A percentile compares a stretch with the other conserved stretches of the same genome.
Conservation (phyloP, 2,329 filamentous ascomycete genomes). For the Fusarium temperatum region DNA sequence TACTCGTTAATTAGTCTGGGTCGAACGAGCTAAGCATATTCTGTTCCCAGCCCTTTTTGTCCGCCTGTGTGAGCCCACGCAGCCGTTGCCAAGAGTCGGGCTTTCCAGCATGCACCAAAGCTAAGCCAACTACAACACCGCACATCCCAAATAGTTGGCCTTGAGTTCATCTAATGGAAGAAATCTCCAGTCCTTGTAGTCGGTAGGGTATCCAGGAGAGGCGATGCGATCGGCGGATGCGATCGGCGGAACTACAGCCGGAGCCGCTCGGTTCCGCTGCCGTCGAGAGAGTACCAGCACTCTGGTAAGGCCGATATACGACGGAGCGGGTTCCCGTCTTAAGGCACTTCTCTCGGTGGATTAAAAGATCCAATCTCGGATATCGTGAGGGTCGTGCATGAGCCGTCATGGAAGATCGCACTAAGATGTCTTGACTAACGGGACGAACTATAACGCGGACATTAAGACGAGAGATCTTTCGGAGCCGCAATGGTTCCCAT, state of each 20-base stretch:
- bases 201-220: no score
- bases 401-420: not conserved
- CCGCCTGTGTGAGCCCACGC: not conserved
- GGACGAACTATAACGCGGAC: not conserved
- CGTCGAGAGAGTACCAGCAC: not conserved
- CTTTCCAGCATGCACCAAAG: no score
- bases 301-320: not conserved
- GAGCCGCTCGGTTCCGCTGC: not conserved
- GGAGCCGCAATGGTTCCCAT: not conserved
- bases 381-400: not conserved
- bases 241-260: not conserved
- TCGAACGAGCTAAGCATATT: not conserved
- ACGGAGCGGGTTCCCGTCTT: not conserved
- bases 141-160: fast-evolving
- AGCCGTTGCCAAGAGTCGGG: not conserved
- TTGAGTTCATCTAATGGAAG: fast-evolving
- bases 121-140: fast-evolving
- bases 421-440: not conserved
- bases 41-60: not conserved
- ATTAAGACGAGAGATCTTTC: not conserved
- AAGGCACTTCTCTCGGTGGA: not conserved
- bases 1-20: no score
- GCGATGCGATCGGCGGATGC: not conserved
- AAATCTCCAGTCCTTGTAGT: no score
- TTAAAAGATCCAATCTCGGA: not conserved